Conservation (phyloP, 805 yeast species). For the Ogataea thermomethanolica region DNA sequence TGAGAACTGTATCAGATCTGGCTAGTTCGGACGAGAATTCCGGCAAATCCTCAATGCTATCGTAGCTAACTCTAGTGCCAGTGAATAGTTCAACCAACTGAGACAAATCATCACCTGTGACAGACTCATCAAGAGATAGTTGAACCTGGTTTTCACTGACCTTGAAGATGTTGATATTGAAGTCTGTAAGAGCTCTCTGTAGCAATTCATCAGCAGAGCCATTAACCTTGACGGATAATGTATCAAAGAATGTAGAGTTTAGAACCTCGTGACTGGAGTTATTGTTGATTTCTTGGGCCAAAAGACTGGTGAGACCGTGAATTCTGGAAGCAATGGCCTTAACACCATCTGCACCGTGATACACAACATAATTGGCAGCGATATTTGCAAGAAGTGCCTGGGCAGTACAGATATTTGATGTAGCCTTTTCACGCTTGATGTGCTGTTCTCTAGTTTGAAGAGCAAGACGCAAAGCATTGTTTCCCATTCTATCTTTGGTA, state of each 20-base stretch:
- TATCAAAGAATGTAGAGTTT: slow-evolving; percentile 78
- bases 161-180: slow-evolving; percentile 74
- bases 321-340: slow-evolving; percentile 73
- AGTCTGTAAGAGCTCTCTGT: slow-evolving; percentile 51
- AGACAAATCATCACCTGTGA: slow-evolving; percentile 56
- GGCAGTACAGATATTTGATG: slow-evolving; percentile 97
- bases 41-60: slow-evolving; percentile 38
- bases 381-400: slow-evolving; percentile 95
- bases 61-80: slow-evolving; percentile 26
- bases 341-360: slow-evolving; percentile 91
- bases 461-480: slow-evolving; percentile 86
- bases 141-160: slow-evolving; percentile 61
- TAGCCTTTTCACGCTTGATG: slow-evolving; percentile 95
- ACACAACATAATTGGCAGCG: slow-evolving; percentile 92
- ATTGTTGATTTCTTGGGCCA: slow-evolving; percentile 55
- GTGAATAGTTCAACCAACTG: slow-evolving; percentile 62
- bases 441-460: slow-evolving; percentile 98
- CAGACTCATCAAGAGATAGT: slow-evolving; percentile 89
- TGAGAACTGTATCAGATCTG: slow-evolving; percentile 59
- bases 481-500: slow-evolving; percentile 86
- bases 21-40: slow-evolving; percentile 44
- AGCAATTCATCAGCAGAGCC: slow-evolving; percentile 58
- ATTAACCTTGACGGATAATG: slow-evolving; percentile 61
- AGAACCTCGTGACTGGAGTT: slow-evolving; percentile 44
- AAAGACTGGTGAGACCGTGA: slow-evolving; percentile 65